Evolutionary conservation across 352 stramenopile species (phyloP), one percentile per base, ranked within the genome.

Genomic region (Aphanomyces invadans): DNA sequence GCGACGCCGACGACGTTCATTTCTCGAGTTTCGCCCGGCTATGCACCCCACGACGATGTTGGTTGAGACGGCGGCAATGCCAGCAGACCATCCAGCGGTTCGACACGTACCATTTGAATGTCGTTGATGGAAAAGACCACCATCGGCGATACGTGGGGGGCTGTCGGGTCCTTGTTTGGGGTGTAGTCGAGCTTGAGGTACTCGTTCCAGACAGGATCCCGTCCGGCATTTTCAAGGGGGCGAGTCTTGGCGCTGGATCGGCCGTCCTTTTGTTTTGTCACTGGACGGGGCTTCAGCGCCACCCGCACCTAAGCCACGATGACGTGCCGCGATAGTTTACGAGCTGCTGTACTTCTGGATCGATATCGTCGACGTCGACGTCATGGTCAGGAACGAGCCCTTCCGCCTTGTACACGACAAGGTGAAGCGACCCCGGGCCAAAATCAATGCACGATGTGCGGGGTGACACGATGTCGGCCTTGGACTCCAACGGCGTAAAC

Each of bases 171-270:
- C 69, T 19, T 77, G 4, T 19, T 36, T 12, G 60, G 64, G 4
- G 70, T 65, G 36, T 81, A 86, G 29, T 86, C 77, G 15, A 83
- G 62, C 9, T 73, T 68, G 19, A 86, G 57, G 46, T 83, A 83
- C 62, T 86, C 75, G 45, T 80, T 77, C 77, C 77, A 86, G 1
- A 61, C 71, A n/a, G 77, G 77, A 10, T 70, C 54, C 2, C 28
- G 12, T 9, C 71, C 77, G 57, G 71, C 73, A 51, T 80, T 76
- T 56, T 86, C 75, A 11, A 86, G 64, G 2, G 74, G 73, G 4
- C 71, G 74, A 1, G 77, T 86, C 63, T 83, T 86, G 10, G 80
- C 73, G 71, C 76, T 82, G 12, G 77, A 76, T 4, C 70, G 68
- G 2, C 79, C 70, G 11, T 74, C 73, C 32, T 82, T 78, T 7